Evolutionary conservation across 2,329 filamentous ascomycete genomes (phyloP).

Genomic region (Fusarium gaditjirri): DNA sequence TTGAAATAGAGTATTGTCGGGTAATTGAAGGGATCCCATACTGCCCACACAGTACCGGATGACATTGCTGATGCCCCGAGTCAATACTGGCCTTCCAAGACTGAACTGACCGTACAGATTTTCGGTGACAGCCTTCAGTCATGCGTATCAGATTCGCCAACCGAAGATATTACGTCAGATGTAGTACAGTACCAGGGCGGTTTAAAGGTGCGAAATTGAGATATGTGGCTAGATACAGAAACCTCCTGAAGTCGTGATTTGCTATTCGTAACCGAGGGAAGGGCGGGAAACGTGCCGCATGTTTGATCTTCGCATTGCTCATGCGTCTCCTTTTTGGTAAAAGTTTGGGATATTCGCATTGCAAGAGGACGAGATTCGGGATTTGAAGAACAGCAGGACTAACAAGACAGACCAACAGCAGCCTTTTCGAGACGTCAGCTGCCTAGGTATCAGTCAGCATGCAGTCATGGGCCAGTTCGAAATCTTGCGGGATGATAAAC

Average conservation of each 20-base stretch:
- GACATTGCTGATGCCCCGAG: background rate
- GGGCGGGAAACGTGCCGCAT: conserved; percentile 6
- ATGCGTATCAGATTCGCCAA: background rate
- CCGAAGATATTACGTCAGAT: background rate
- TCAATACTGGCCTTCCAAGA: background rate
- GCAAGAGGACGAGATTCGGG: background rate
- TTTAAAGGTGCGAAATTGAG: background rate
- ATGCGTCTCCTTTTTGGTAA: background rate
- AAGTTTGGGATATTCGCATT: background rate
- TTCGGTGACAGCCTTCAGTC: background rate
- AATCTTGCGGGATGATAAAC: background rate
- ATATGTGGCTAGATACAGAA: background rate
- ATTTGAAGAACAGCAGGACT: background rate
- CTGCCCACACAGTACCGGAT: background rate
- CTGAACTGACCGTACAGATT: background rate
- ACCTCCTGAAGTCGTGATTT: background rate
- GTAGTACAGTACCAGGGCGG: background rate
- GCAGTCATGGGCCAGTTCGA: background rate
- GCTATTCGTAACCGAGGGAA: background rate
- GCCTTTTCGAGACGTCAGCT: background rate
- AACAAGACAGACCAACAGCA: background rate
- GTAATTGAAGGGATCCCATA: background rate
- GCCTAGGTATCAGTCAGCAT: background rate
- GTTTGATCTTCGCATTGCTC: background rate
- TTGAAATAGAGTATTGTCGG: background rate